Conservation (phyloP, 768 basidiomycete genomes). For the Gymnopilus dilepis region DNA sequence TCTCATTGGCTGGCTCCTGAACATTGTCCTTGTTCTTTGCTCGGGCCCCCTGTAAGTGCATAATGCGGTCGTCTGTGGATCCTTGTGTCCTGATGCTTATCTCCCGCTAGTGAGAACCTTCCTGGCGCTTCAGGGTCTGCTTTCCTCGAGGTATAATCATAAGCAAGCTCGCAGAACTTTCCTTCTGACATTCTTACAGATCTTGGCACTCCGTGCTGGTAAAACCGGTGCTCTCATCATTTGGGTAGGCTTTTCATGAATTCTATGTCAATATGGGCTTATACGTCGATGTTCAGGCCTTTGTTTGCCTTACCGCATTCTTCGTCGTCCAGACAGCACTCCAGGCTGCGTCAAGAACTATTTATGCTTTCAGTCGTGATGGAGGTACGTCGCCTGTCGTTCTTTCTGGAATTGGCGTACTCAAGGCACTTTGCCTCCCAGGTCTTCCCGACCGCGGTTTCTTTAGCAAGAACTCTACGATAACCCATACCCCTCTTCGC, state of each 20-base stretch:
- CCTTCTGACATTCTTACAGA: slow-evolving; percentile 44
- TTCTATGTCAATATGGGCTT: background rate
- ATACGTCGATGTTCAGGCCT: slow-evolving; percentile 43
- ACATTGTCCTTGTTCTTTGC: slow-evolving; percentile 86
- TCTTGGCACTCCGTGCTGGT: slow-evolving; percentile 78
- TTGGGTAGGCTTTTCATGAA: slow-evolving; percentile 57
- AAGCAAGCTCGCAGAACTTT: background rate
- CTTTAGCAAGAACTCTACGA: slow-evolving; percentile 69
- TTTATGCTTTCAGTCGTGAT: slow-evolving; percentile 87
- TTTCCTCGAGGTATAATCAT: slow-evolving; percentile 59
- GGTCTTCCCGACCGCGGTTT: slow-evolving; percentile 80
- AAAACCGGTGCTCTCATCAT: slow-evolving; percentile 76
- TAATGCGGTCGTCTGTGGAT: background rate
- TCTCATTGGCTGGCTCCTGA: slow-evolving; percentile 83
- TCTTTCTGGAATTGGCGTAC: background rate
- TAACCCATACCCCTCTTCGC: slow-evolving; percentile 76
- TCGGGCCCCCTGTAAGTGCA: slow-evolving; percentile 70
- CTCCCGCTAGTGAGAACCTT: slow-evolving; percentile 53
- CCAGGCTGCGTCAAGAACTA: slow-evolving; percentile 81
- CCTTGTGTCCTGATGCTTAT: background rate
- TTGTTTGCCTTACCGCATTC: slow-evolving; percentile 87
- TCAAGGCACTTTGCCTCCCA: slow-evolving; percentile 23
- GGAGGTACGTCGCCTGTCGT: slow-evolving; percentile 46
- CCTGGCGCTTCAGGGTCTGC: slow-evolving; percentile 76
- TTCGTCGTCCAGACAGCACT: slow-evolving; percentile 83